Evolutionary conservation across 1,284 basidiomycete species (phyloP).

Genomic region (Hemileia vastatrix): DNA sequence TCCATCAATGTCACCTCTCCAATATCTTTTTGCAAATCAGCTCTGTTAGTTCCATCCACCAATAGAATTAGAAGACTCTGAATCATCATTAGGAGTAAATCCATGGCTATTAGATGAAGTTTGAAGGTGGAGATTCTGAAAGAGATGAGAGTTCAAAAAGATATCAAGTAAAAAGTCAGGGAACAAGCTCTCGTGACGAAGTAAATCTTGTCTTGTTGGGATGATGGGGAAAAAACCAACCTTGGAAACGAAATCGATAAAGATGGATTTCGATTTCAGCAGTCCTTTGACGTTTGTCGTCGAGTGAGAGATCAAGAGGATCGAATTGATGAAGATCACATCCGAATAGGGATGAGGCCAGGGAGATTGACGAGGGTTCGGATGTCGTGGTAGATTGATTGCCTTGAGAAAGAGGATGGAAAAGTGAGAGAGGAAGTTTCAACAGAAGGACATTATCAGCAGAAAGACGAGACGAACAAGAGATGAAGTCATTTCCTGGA

Average conservation of each 20-base stretch:
- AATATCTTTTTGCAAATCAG: background rate
- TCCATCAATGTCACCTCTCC: background rate
- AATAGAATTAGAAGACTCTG: background rate
- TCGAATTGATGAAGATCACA: background rate
- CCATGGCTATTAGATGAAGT: no score
- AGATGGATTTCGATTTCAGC: background rate
- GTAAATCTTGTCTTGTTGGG: no score
- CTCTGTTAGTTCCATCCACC: background rate
- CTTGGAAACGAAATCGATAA: background rate
- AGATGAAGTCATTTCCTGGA: background rate
- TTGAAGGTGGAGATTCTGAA: no score
- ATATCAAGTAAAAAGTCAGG: background rate
- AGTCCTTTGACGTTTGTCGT: background rate
- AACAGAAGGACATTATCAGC: no score
- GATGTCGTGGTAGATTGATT: background rate
- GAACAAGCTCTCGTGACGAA: no score
- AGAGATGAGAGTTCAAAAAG: no score
- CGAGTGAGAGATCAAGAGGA: background rate
- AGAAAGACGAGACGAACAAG: no score
- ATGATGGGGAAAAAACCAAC: background rate
- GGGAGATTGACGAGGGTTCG: background rate
- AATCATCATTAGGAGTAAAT: background rate
- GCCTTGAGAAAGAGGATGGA: background rate
- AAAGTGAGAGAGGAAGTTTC: no score
- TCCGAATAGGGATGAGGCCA: background rate